phyloP scores from a whole-genome alignment of 352 stramenopile genomes.

The Blastocystis sp. region DNA sequence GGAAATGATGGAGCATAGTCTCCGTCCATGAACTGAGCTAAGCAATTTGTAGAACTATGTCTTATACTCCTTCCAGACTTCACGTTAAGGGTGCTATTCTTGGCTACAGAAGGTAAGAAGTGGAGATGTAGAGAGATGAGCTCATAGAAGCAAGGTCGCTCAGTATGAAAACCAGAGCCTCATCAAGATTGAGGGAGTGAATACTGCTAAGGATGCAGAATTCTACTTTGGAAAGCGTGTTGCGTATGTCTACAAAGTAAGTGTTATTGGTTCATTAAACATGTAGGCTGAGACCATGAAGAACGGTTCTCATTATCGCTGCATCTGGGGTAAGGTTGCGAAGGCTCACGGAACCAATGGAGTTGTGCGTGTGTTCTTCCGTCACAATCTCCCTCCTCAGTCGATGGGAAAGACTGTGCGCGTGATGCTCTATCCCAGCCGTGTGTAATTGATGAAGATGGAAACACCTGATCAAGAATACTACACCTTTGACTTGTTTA shows the following conservation, averaged over 20 bases:
- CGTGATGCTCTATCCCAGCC: constrained; percentile 98
- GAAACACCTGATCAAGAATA: constrained; percentile 65
- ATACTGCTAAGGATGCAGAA: constrained; percentile 91
- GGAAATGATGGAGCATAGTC: background rate
- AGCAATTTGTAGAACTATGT: constrained; percentile 50
- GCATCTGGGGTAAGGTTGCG: constrained; percentile 96
- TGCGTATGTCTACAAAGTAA: constrained; percentile 97
- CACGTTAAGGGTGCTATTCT: constrained; percentile 97
- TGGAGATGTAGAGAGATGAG: background rate
- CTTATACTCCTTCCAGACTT: constrained; percentile 81
- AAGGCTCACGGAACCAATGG: constrained; percentile 93
- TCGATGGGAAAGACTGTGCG: constrained; percentile 90
- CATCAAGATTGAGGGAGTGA: constrained; percentile 96
- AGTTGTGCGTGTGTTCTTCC: constrained; percentile 92
- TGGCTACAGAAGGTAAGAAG: constrained; percentile 86
- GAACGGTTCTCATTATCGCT: constrained; percentile 82
- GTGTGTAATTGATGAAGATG: constrained; percentile 78
- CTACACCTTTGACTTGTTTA: background rate
- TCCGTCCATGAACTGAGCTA: background rate
- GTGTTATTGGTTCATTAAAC: background rate
- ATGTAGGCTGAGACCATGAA: constrained; percentile 74
- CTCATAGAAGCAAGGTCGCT: constrained; percentile 71
- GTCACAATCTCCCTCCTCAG: constrained; percentile 87
- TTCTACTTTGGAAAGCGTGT: constrained; percentile 99
- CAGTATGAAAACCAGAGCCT: constrained; percentile 94